A percentile compares a stretch with the other conserved stretches of the same genome.
Conservation (phyloP, 1,284 basidiomycete species). For the Cutaneotrichosporon sp. region DNA sequence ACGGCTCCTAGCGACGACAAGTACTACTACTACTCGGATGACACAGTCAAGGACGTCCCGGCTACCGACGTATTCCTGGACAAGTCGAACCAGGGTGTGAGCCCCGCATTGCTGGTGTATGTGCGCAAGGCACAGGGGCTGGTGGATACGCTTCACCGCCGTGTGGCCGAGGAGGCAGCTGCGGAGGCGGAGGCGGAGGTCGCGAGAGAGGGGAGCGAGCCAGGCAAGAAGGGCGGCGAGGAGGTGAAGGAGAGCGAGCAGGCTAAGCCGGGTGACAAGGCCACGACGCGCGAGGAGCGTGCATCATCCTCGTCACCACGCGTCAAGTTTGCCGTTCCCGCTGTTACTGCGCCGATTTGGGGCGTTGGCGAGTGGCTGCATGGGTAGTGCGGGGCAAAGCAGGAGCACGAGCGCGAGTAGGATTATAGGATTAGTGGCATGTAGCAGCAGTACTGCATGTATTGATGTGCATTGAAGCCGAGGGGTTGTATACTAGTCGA, state of each 20-base stretch:
- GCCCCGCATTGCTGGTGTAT: constrained; percentile 53
- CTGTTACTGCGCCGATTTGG: neutral
- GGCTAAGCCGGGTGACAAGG: neutral
- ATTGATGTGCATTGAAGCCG: neutral
- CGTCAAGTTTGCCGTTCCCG: neutral
- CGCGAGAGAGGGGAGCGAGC: neutral
- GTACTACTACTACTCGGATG: constrained; percentile 97
- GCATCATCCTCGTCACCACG: neutral
- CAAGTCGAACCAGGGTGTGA: constrained; percentile 37
- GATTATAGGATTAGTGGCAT: neutral
- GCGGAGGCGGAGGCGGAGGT: neutral
- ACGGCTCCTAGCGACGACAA: constrained; percentile 53
- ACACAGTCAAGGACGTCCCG: constrained; percentile 62
- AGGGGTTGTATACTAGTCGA: too few species aligned
- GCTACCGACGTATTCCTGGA: constrained; percentile 47
- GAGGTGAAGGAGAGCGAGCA: neutral
- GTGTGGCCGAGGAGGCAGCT: neutral
- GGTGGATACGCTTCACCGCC: constrained; percentile 46
- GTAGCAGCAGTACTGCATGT: neutral
- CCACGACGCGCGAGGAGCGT: neutral
- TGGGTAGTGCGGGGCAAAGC: neutral
- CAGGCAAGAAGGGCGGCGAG: too few species aligned
- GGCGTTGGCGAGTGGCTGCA: neutral
- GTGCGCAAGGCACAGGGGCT: constrained; percentile 43
- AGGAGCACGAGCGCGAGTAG: neutral